Evolutionary conservation across 306 rosid species (phyloP).

Genomic region (Cucumis hystrix): DNA sequence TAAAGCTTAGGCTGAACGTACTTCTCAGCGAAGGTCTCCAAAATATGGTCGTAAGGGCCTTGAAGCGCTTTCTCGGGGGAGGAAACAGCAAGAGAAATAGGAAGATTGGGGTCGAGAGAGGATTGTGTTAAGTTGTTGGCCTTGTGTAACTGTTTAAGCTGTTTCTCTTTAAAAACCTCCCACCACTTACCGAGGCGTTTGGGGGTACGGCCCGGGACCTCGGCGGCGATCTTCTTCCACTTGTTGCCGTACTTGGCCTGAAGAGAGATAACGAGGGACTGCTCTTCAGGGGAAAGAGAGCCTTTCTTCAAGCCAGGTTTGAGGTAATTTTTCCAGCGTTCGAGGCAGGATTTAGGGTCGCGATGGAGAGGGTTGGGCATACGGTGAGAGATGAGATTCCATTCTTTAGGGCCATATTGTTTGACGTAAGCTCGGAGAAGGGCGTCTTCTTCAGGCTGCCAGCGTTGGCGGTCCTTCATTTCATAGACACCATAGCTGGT

Average conservation of each 20-base stretch:
- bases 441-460: slow-evolving; percentile 49
- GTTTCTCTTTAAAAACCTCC: slow-evolving; percentile 41
- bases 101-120: background rate
- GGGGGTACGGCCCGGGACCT: slow-evolving; percentile 45
- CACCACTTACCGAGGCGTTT: slow-evolving; percentile 51
- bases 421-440: slow-evolving; percentile 40
- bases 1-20: slow-evolving; percentile 27
- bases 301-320: slow-evolving; percentile 38
- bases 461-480: slow-evolving; percentile 49
- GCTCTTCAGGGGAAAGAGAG: slow-evolving; percentile 34
- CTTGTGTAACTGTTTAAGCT: slow-evolving; percentile 23
- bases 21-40: slow-evolving; percentile 41
- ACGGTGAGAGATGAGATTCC: slow-evolving; percentile 29
- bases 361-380: slow-evolving; percentile 33
- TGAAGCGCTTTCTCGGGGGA: slow-evolving; percentile 23
- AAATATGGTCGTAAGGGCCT: slow-evolving; percentile 36
- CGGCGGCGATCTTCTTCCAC: slow-evolving; percentile 52
- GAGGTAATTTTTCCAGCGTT: slow-evolving; percentile 40
- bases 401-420: slow-evolving; percentile 32
- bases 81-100: background rate
- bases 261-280: slow-evolving; percentile 27
- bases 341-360: slow-evolving; percentile 42
- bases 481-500: slow-evolving; percentile 11
- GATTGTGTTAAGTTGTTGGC: background rate
- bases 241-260: slow-evolving; percentile 42